Percentiles rank a stretch among this genome's conserved stretches.
Evolutionary conservation across 2,329 filamentous ascomycete genomes (phyloP).

Genomic region (Cladorrhinum sp.): DNA sequence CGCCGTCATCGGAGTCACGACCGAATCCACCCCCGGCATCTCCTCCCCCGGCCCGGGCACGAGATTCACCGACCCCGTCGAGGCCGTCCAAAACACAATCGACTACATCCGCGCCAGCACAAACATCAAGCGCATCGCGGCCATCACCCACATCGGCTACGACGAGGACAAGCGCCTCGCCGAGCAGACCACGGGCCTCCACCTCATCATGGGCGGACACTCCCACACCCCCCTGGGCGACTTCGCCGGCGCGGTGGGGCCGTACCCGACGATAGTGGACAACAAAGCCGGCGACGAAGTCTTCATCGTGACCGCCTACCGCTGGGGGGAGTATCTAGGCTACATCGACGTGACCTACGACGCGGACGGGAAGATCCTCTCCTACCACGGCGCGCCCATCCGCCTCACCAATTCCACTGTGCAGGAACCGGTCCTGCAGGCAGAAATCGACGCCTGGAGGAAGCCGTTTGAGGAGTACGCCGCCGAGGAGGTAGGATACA

Average conservation of each 20-base stretch:
- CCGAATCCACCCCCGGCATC: slow-evolving; percentile 55
- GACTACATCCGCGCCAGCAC: slow-evolving; percentile 60
- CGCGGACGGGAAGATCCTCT: slow-evolving; percentile 55
- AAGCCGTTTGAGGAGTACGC: slow-evolving; percentile 59
- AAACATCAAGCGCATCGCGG: slow-evolving; percentile 62
- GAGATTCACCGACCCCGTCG: slow-evolving; percentile 54
- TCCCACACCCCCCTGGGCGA: slow-evolving; percentile 59
- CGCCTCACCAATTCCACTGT: slow-evolving; percentile 60
- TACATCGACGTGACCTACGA: slow-evolving; percentile 66
- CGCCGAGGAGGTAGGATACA: slow-evolving; percentile 53
- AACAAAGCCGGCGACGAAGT: slow-evolving; percentile 64
- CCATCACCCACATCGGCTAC: slow-evolving; percentile 66
- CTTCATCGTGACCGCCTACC: slow-evolving; percentile 65
- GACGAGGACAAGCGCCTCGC: slow-evolving; percentile 61
- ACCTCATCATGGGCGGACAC: slow-evolving; percentile 66
- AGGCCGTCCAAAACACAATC: slow-evolving; percentile 58
- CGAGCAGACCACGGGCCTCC: slow-evolving; percentile 57
- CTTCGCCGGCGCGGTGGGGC: slow-evolving; percentile 54
- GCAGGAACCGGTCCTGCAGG: slow-evolving; percentile 55
- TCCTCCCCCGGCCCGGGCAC: slow-evolving; percentile 57
- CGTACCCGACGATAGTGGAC: slow-evolving; percentile 61
- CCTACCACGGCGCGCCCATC: slow-evolving; percentile 62
- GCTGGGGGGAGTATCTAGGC: slow-evolving; percentile 67
- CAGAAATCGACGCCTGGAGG: slow-evolving; percentile 57
- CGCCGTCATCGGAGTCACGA: slow-evolving; percentile 63